Conservation (phyloP, 1,284 basidiomycete genomes). For the Ceraceosorus guamensis region DNA sequence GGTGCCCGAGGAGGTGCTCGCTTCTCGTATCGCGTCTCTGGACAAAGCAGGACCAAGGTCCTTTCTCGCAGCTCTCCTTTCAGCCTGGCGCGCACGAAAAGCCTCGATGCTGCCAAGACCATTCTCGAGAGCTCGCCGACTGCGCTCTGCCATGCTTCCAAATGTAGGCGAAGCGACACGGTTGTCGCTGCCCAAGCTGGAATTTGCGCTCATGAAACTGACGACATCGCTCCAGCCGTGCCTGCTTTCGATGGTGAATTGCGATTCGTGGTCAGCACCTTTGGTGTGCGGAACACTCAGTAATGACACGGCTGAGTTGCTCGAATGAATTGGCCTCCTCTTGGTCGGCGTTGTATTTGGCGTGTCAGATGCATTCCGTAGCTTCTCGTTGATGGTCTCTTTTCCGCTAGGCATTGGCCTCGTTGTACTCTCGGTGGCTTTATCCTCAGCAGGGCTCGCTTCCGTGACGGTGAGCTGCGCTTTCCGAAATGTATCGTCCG, state of each 20-base stretch:
- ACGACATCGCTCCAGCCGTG: slow-evolving; percentile 34
- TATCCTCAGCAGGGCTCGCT: too few species aligned
- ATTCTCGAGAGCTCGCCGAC: not conserved
- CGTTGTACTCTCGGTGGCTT: too few species aligned
- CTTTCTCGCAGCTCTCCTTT: not conserved
- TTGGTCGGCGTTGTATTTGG: too few species aligned
- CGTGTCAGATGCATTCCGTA: too few species aligned
- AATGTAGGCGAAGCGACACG: not conserved
- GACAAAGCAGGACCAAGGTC: not conserved
- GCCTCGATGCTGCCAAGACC: not conserved
- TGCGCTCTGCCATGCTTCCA: not conserved
- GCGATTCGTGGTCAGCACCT: not conserved
- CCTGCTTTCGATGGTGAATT: slow-evolving; percentile 23
- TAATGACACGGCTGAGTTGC: slow-evolving; percentile 1
- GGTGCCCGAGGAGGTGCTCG: not conserved
- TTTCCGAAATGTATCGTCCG: too few species aligned
- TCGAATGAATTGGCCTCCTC: too few species aligned
- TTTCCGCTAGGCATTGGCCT: not conserved
- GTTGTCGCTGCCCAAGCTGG: slow-evolving; percentile 1
- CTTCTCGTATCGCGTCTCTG: not conserved
- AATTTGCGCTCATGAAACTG: slow-evolving; percentile 12
- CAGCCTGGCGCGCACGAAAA: not conserved
- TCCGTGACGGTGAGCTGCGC: too few species aligned
- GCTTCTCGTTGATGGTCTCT: too few species aligned
- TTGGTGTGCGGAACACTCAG: slow-evolving; percentile 4